Percentiles rank a stretch among this genome's conserved stretches.
These are phyloP conservation scores for Magnusiomyces magnusii DNA, from an alignment of 1,139 yeast species.

Conservation along the genomic window DNA sequence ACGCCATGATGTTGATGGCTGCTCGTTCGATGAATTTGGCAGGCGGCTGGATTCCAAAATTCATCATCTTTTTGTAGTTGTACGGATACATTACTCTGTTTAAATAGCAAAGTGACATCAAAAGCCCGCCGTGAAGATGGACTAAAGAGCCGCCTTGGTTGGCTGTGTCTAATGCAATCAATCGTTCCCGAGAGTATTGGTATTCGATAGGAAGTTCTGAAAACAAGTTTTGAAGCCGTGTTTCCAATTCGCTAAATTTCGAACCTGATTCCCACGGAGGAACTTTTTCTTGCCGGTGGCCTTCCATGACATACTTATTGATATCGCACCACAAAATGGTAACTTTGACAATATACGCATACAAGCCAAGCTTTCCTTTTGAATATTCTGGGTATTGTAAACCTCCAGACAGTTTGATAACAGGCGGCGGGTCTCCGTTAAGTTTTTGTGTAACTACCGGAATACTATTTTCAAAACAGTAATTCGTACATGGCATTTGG, in stretches of 20 bases:
- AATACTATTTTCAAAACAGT: conserved; percentile 26
- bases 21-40: conserved; percentile 27
- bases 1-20: conserved; percentile 26
- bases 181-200: conserved; percentile 21
- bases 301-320: conserved; percentile 25
- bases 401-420: conserved; percentile 10
- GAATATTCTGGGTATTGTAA: conserved; percentile 9
- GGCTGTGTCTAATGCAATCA: conserved; percentile 20
- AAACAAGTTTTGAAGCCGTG: conserved; percentile 14
- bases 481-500: conserved; percentile 31
- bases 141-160: conserved; percentile 24
- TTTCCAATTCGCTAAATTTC: conserved; percentile 14
- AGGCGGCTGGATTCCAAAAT: conserved; percentile 24
- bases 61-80: conserved; percentile 14
- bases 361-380: conserved; percentile 18
- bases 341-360: conserved; percentile 30
- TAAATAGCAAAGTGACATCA: conserved; percentile 23
- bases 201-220: conserved; percentile 20
- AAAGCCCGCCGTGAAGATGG: conserved; percentile 25
- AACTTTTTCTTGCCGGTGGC: conserved; percentile 15
- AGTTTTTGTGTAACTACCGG: conserved; percentile 27
- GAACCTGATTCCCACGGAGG: conserved; percentile 25
- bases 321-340: conserved; percentile 32
- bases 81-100: conserved; percentile 24
- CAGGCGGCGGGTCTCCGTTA: conserved; percentile 16